Conservation (phyloP, 805 yeast species). For the Wickerhamomyces alni region DNA sequence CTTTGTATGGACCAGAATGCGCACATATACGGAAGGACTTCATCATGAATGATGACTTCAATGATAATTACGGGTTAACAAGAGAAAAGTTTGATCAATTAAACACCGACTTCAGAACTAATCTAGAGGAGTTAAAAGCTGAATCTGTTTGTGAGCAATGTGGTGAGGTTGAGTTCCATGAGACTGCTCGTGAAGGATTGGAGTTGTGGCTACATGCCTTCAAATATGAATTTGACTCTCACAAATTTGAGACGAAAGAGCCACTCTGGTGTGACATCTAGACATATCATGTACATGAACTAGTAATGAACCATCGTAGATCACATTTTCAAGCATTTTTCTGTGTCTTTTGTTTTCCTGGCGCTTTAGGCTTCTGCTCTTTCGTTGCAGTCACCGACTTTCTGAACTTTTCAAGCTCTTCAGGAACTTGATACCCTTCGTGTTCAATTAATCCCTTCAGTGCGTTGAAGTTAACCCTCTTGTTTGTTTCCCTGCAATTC, state of each 20-base stretch:
- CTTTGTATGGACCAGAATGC: slow-evolving; percentile 40
- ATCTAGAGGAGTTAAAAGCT: slow-evolving; percentile 22
- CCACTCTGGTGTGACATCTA: slow-evolving; percentile 20
- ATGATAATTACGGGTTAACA: slow-evolving; percentile 1
- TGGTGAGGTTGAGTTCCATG: slow-evolving; percentile 12
- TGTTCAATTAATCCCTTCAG: not conserved
- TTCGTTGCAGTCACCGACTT: no score
- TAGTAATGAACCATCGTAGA: no score
- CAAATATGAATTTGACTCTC: slow-evolving; percentile 14
- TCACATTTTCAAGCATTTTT: no score
- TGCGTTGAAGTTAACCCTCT: not conserved
- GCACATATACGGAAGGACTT: slow-evolving; percentile 7
- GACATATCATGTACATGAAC: no score
- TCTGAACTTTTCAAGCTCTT: slow-evolving; percentile 6
- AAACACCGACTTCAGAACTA: slow-evolving; percentile 7
- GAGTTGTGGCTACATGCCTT: slow-evolving; percentile 21
- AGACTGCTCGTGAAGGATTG: slow-evolving; percentile 10
- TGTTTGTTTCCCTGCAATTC: not conserved
- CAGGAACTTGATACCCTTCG: not conserved
- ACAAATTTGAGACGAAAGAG: slow-evolving; percentile 11
- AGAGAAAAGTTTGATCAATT: slow-evolving; percentile 10
- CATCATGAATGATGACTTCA: slow-evolving; percentile 4
- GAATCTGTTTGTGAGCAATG: slow-evolving; percentile 27
- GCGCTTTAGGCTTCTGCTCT: no score
- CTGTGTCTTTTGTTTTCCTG: no score